These are phyloP conservation scores for Elymus sibiricus DNA, from an alignment of 176 grass and related monocot genomes.

Conservation along the genomic window DNA sequence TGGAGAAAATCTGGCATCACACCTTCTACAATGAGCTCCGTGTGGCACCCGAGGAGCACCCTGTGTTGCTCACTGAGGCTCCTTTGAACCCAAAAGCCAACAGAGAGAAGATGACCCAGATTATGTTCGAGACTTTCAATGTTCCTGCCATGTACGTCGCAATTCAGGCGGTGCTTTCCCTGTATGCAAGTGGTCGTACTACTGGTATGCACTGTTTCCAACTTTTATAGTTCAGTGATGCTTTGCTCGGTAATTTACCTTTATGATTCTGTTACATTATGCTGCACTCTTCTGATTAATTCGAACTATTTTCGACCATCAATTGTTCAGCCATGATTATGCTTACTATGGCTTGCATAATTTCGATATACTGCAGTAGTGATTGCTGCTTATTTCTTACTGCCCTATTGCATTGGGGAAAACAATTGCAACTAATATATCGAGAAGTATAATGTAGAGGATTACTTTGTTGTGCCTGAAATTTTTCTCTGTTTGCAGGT, in stretches of 20 bases:
- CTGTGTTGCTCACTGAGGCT: conserved; percentile 77
- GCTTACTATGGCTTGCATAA: background rate
- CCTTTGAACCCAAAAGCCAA: conserved; percentile 86
- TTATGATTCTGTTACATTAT: background rate
- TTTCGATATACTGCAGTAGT: background rate
- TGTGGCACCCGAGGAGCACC: conserved; percentile 82
- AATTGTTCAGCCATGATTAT: background rate
- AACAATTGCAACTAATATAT: background rate
- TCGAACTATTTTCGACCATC: background rate
- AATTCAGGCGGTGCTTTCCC: conserved; percentile 81
- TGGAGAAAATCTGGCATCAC: conserved; percentile 92
- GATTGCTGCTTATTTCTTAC: background rate
- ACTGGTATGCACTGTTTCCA: conserved; percentile 39
- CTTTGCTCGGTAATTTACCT: background rate
- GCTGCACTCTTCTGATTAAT: background rate
- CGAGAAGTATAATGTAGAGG: background rate
- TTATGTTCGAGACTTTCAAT: conserved; percentile 90
- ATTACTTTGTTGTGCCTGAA: background rate
- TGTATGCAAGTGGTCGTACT: conserved; percentile 78
- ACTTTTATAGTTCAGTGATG: background rate
- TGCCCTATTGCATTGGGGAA: background rate
- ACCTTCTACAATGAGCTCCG: conserved; percentile 87
- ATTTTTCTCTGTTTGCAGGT: conserved; percentile 31
- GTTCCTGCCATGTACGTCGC: conserved; percentile 86
- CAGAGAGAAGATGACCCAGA: conserved; percentile 92